phyloP scores from a whole-genome alignment of 257 asterid genomes.

The Solanum etuberosum region DNA sequence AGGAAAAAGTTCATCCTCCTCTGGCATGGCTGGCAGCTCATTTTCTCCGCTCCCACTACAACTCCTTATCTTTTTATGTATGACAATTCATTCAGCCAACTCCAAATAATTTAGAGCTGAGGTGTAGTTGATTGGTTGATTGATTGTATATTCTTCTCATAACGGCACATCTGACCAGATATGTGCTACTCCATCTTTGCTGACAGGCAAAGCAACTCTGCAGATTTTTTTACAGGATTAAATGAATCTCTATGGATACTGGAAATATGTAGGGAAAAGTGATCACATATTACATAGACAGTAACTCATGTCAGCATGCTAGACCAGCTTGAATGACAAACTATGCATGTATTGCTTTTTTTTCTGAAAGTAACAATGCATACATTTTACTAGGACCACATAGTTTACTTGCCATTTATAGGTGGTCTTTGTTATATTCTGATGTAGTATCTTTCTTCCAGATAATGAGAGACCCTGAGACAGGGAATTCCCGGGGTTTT shows the following conservation, averaged over 20 bases:
- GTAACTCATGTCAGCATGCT: not conserved
- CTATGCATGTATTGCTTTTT: not conserved
- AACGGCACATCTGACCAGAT: not conserved
- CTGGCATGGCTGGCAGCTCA: not conserved
- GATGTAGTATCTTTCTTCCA: conserved; percentile 14
- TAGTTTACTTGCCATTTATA: not conserved
- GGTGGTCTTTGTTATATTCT: not conserved
- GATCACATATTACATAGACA: not conserved
- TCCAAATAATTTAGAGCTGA: not conserved
- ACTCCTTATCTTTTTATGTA: not conserved
- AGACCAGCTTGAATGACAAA: not conserved
- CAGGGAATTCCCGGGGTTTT: conserved; percentile 94
- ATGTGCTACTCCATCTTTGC: not conserved
- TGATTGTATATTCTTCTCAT: not conserved
- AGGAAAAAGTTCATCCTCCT: not conserved
- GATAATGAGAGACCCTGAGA: conserved; percentile 98
- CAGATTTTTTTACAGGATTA: not conserved
- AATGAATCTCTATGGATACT: not conserved
- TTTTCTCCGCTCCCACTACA: not conserved
- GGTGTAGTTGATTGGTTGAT: not conserved
- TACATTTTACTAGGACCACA: not conserved
- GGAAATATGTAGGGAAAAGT: not conserved
- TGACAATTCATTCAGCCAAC: not conserved
- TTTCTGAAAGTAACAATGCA: not conserved
- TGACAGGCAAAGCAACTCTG: not conserved